phyloP scores from a whole-genome alignment of 495 filamentous ascomycete genomes.

The Aspergillus biplanus region DNA sequence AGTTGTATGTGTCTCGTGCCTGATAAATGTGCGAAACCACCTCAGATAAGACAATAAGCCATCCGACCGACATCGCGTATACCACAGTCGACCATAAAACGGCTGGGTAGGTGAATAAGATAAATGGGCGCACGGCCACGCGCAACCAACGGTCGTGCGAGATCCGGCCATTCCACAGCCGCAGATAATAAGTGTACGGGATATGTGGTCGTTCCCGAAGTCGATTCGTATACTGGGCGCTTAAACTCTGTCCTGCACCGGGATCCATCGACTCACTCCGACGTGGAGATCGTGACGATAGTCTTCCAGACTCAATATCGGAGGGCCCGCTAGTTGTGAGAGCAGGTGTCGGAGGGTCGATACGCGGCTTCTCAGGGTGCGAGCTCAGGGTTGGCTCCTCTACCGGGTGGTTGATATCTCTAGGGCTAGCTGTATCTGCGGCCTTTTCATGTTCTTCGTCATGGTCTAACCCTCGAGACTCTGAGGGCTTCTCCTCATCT shows the following conservation, averaged over 20 bases:
- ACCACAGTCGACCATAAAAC: slow-evolving; percentile 90
- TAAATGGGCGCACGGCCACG: slow-evolving; percentile 76
- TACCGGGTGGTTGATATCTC: background rate
- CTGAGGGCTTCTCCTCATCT: slow-evolving; percentile 26
- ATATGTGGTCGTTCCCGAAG: slow-evolving; percentile 63
- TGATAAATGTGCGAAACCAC: slow-evolving; percentile 79
- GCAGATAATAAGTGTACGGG: slow-evolving; percentile 71
- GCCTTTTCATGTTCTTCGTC: slow-evolving; percentile 7
- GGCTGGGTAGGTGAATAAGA: slow-evolving; percentile 84
- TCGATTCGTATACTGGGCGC: slow-evolving; percentile 59
- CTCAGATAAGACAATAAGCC: slow-evolving; percentile 94
- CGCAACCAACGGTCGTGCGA: slow-evolving; percentile 77
- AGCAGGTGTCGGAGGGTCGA: slow-evolving; percentile 15
- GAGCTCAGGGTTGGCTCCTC: slow-evolving; percentile 13
- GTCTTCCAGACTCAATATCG: slow-evolving; percentile 33
- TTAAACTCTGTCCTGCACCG: slow-evolving; percentile 25
- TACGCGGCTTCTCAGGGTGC: slow-evolving; percentile 24
- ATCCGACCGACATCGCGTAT: slow-evolving; percentile 89
- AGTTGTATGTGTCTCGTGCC: slow-evolving; percentile 67
- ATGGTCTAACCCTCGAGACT: slow-evolving; percentile 21
- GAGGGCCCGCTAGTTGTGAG: slow-evolving; percentile 11
- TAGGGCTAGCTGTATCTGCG: slow-evolving; percentile 6
- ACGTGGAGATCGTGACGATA: slow-evolving; percentile 29
- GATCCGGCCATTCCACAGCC: slow-evolving; percentile 76
- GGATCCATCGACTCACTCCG: slow-evolving; percentile 40